A percentile compares a stretch with the other conserved stretches of the same genome.
phyloP scores from a whole-genome alignment of 164 flowering plant species.

The Warburgia ugandensis region DNA sequence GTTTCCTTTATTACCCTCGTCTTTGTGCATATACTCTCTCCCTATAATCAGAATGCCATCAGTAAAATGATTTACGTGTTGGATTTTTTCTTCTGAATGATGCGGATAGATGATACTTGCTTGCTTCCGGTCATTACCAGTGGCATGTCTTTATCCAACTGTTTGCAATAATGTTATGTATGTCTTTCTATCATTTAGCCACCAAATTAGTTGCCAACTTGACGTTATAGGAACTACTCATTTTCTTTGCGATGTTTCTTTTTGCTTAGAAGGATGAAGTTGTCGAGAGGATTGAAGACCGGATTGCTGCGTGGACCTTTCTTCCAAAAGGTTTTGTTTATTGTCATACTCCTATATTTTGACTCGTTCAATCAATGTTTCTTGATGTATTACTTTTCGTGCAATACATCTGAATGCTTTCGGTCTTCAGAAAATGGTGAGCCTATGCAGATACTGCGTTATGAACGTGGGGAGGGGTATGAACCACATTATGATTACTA shows the following conservation, averaged over 20 bases:
- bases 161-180: background rate
- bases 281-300: conserved; percentile 57
- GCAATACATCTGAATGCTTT: background rate
- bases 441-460: conserved; percentile 41
- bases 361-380: background rate
- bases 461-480: conserved; percentile 31
- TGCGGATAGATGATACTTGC: no score
- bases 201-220: background rate
- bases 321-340: conserved; percentile 64
- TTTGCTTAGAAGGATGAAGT: conserved; percentile 39
- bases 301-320: conserved; percentile 78
- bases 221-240: no score
- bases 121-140: no score
- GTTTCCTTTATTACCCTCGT: no score
- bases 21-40: no score
- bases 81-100: no score
- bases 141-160: no score
- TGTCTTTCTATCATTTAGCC: background rate
- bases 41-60: no score
- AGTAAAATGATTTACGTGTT: no score
- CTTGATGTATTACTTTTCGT: background rate
- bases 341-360: conserved; percentile 1
- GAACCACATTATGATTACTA: conserved; percentile 29
- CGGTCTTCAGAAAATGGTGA: conserved; percentile 45
- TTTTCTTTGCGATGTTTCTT: background rate